These are phyloP conservation scores for Populus hybrid DNA, from an alignment of 441 rosid species.

Conservation along the genomic window DNA sequence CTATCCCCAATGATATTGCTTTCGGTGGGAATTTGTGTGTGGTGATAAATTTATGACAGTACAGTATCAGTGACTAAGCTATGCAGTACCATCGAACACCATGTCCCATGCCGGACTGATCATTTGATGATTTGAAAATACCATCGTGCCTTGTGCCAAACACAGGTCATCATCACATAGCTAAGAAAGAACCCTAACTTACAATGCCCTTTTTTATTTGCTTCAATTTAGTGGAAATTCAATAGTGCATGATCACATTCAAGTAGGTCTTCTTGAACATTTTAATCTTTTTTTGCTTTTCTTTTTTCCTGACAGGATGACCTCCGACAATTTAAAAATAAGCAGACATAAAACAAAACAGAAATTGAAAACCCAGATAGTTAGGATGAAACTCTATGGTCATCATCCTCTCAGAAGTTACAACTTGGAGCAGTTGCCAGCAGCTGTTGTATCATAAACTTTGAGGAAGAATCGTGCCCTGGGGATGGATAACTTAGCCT, in stretches of 20 bases:
- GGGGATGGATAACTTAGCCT: constrained; percentile 71
- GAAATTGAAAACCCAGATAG: not conserved
- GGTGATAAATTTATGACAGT: not conserved
- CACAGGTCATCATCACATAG: no score
- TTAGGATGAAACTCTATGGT: not conserved
- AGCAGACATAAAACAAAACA: not conserved
- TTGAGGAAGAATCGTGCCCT: constrained; percentile 78
- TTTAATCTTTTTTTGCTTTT: no score
- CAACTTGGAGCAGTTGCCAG: constrained; percentile 25
- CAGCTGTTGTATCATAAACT: constrained; percentile 79
- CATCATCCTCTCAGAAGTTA: constrained; percentile 4
- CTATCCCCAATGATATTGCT: not conserved
- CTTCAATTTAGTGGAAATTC: not conserved
- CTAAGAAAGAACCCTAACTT: no score
- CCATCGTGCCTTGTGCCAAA: no score
- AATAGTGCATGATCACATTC: no score
- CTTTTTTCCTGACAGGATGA: not conserved
- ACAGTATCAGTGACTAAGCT: not conserved
- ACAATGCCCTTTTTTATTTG: not conserved
- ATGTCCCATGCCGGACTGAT: no score
- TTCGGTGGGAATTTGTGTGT: not conserved
- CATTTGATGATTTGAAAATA: no score
- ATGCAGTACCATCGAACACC: not conserved
- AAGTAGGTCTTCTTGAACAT: not conserved
- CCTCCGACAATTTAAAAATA: not conserved